Evolutionary conservation across 2,329 filamentous ascomycete genomes (phyloP).

Genomic region (Chrysoporthe austroafricana): DNA sequence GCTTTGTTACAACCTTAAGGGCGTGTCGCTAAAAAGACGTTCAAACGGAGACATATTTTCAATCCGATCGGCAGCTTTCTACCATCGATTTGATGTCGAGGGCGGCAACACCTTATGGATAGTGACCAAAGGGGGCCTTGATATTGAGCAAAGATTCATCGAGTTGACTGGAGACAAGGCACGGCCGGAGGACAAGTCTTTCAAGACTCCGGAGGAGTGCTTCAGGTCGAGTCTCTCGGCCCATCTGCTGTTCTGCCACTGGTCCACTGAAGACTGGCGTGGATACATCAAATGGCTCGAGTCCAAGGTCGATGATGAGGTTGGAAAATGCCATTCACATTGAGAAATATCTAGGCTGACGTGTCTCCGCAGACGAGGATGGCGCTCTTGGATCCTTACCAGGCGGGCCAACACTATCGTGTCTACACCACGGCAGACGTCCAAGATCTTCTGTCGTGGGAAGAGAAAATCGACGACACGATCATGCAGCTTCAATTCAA

Average conservation of each 20-base stretch:
- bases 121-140: not conserved
- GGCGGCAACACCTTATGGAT: not conserved
- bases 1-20: conserved; percentile 47
- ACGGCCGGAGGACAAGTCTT: conserved; percentile 39
- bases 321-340: not conserved
- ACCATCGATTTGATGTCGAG: not conserved
- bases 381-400: conserved; percentile 31
- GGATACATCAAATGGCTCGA: conserved; percentile 44
- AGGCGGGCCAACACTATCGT: conserved; percentile 26
- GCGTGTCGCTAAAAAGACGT: conserved; percentile 24
- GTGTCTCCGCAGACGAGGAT: conserved; percentile 25
- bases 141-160: conserved; percentile 37
- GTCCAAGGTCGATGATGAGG: conserved; percentile 30
- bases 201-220: conserved; percentile 38
- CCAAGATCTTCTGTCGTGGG: conserved; percentile 41
- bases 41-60: not conserved
- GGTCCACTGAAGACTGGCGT: conserved; percentile 47
- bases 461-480: conserved; percentile 42
- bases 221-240: conserved; percentile 42
- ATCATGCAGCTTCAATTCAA: conserved; percentile 44
- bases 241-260: conserved; percentile 44
- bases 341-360: not conserved
- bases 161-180: conserved; percentile 39
- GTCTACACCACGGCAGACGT: conserved; percentile 36
- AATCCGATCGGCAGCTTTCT: not conserved